These are phyloP conservation scores for Polychytrium aggregatum DNA, from an alignment of 192 early-diverging fungal species.

Conservation along the genomic window DNA sequence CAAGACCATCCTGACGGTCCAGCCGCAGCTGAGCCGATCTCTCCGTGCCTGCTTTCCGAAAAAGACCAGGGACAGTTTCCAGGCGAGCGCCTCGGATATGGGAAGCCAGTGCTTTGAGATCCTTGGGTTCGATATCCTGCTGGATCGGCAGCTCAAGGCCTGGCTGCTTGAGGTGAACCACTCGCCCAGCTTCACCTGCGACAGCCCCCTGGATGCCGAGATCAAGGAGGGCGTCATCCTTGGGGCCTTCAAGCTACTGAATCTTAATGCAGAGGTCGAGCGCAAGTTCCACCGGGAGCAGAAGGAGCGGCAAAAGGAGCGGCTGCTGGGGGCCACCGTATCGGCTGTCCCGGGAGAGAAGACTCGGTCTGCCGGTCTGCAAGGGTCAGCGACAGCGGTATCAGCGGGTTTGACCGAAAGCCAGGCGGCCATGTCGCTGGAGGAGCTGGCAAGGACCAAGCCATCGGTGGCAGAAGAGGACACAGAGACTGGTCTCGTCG, in stretches of 20 bases:
- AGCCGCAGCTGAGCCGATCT: constrained; percentile 32
- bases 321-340: constrained; percentile 14
- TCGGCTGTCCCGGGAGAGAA: no score
- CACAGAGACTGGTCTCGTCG: no score
- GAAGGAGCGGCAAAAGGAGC: constrained; percentile 15
- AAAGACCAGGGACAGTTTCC: background rate
- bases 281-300: constrained; percentile 25
- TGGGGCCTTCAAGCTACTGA: constrained; percentile 32
- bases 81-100: no score
- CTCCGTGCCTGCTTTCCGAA: constrained; percentile 33
- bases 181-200: constrained; percentile 45
- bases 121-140: constrained; percentile 49
- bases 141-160: constrained; percentile 45
- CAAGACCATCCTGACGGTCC: constrained; percentile 41
- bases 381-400: no score
- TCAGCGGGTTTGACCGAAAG: no score
- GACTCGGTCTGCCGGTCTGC: no score
- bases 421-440: no score
- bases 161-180: constrained; percentile 56
- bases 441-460: no score
- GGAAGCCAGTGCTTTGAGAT: constrained; percentile 44
- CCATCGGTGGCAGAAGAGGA: no score
- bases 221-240: constrained; percentile 40
- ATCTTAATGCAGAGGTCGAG: constrained; percentile 12
- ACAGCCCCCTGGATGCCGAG: constrained; percentile 36